A percentile compares a stretch with the other conserved stretches of the same genome.
Evolutionary conservation across 345 rosid species (phyloP).

Genomic region (Stellera chamaejasme): DNA sequence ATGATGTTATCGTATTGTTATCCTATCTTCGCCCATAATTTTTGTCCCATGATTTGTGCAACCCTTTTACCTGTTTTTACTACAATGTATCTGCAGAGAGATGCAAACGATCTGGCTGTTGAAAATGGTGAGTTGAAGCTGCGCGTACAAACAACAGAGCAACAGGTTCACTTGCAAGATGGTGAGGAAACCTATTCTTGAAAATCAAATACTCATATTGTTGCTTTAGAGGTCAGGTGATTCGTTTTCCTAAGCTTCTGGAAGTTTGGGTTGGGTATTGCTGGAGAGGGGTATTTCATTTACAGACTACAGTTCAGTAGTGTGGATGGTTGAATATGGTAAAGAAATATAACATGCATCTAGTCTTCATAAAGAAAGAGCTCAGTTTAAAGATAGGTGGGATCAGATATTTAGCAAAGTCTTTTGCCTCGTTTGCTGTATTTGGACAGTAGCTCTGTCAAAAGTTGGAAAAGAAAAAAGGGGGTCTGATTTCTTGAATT

Average conservation of each 20-base stretch:
- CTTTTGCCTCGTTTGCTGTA: no score
- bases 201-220: conserved; percentile 1
- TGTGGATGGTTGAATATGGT: no score
- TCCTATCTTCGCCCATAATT: not conserved
- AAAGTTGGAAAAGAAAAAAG: no score
- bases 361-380: no score
- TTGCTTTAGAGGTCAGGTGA: not conserved
- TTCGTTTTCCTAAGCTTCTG: not conserved
- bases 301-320: no score
- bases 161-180: conserved; percentile 71
- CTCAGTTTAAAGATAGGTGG: no score
- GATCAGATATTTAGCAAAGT: no score
- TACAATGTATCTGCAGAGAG: conserved; percentile 36
- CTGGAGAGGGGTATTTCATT: no score
- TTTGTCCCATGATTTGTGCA: not conserved
- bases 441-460: no score
- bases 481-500: no score
- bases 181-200: conserved; percentile 36
- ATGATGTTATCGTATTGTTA: no score
- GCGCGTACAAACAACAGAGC: conserved; percentile 80
- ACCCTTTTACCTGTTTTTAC: not conserved
- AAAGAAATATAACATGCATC: no score
- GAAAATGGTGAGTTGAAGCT: conserved; percentile 74
- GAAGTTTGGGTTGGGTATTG: not conserved
- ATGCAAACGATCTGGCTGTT: conserved; percentile 58